Evolutionary conservation across 2,329 filamentous ascomycete genomes (phyloP).

Genomic region (Epichloe coenophiala): DNA sequence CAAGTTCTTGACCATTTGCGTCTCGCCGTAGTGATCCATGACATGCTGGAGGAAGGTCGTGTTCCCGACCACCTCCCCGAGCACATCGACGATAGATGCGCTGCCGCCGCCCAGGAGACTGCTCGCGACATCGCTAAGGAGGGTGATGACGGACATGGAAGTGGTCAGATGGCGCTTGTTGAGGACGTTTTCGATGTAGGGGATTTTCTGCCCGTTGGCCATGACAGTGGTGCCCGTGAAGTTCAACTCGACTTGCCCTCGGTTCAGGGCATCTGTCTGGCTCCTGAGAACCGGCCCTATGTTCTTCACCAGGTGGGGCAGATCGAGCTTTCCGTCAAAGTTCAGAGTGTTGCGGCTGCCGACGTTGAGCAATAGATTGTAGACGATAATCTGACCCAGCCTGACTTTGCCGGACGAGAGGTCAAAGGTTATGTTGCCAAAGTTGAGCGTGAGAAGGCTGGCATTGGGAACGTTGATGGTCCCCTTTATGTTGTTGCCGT

Average conservation of each 20-base stretch:
- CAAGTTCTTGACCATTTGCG: slow-evolving; percentile 3
- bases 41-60: slow-evolving; percentile 24
- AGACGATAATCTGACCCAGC: slow-evolving; percentile 25
- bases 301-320: slow-evolving; percentile 28
- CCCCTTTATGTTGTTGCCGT: slow-evolving; percentile 30
- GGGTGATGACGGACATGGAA: slow-evolving; percentile 22
- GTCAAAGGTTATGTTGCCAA: slow-evolving; percentile 33
- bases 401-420: slow-evolving; percentile 25
- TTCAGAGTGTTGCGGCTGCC: slow-evolving; percentile 30
- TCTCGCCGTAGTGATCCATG: slow-evolving; percentile 20
- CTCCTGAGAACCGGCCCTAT: slow-evolving; percentile 23
- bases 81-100: slow-evolving; percentile 18
- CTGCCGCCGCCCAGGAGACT: slow-evolving; percentile 19
- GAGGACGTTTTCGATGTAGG: slow-evolving; percentile 30
- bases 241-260: slow-evolving; percentile 27
- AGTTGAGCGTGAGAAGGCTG: slow-evolving; percentile 27
- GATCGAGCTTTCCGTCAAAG: slow-evolving; percentile 27
- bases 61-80: slow-evolving; percentile 26
- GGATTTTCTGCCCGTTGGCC: slow-evolving; percentile 28
- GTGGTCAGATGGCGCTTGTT: slow-evolving; percentile 23
- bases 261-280: slow-evolving; percentile 22
- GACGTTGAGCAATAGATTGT: slow-evolving; percentile 25
- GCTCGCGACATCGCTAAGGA: slow-evolving; percentile 24
- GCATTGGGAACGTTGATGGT: slow-evolving; percentile 30
- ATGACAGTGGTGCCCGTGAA: slow-evolving; percentile 27